Base-by-base conservation (phyloP, 139 green algal genomes). In the Tetraselmis striata region DNA sequence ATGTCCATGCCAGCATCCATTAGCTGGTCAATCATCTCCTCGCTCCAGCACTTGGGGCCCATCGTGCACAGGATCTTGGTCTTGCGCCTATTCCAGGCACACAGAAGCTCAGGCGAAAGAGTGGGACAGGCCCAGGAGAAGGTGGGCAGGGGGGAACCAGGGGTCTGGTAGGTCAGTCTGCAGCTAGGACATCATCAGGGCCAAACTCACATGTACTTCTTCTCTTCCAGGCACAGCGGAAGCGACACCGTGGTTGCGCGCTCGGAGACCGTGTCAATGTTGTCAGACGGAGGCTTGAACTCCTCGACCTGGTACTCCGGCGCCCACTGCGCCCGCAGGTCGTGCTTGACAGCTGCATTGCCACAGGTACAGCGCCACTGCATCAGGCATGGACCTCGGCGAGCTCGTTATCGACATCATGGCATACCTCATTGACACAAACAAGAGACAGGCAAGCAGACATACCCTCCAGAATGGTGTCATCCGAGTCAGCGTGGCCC, bases 21-120 rank as follows among this genome's bases (percentile, higher is more conserved):
- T 75, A 96, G 84, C 78, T 92, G 84, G 28, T 87, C 76, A 59
- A 94, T 81, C 22, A 87, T 81, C 32, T 89, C 81, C 82, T 91
- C 89, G 29, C 82, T 79, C 82, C 89, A 90, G 80, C 86, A 93
- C 77, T 85, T 80, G 5, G 92, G 92, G 28, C 91, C 91, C 30
- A 94, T 83, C 0, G 90, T 93, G 84, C 90, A 94, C 31, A 93
- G 83, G 75, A 93, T 89, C 83, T 92, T 91, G n/a, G 89, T 93
- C 79, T 86, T 86, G 59, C 85, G 84, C 28, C 45, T 67, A 67
- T 5, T 25, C 45, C 5, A 18, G 45, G n/a, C n/a, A n/a, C n/a
- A n/a, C n/a, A n/a, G n/a, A n/a, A n/a, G n/a, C n/a, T n/a, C n/a
- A n/a, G n/a, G n/a, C n/a, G n/a, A n/a, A n/a, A n/a, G n/a, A n/a